These are phyloP conservation scores for Acer saccharum DNA, from an alignment of 345 rosid genomes.

Conservation along the genomic window DNA sequence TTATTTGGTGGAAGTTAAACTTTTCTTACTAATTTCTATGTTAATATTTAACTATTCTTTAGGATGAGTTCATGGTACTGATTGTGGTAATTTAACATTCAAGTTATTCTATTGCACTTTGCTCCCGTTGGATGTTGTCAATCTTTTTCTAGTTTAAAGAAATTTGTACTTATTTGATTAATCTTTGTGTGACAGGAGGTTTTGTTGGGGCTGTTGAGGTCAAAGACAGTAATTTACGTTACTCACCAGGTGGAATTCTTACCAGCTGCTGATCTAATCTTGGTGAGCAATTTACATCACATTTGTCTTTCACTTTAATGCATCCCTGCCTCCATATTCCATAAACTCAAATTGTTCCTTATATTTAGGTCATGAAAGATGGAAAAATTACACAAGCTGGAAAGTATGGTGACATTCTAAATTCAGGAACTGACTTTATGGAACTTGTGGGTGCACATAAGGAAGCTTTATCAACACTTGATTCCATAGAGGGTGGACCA, in stretches of 20 bases:
- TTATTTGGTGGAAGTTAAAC: background rate
- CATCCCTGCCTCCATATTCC: background rate
- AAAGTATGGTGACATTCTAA: constrained; percentile 62
- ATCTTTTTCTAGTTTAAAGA: background rate
- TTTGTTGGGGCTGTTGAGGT: constrained; percentile 47
- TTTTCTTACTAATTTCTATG: background rate
- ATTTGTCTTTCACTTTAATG: background rate
- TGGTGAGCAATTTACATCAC: constrained; percentile 46
- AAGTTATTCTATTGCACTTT: background rate
- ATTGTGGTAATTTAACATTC: background rate
- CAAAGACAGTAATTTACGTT: constrained; percentile 73
- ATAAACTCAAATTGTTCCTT: constrained; percentile 3
- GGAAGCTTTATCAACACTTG: constrained; percentile 59
- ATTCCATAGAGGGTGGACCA: constrained; percentile 40
- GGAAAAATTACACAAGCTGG: constrained; percentile 80
- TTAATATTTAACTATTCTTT: background rate
- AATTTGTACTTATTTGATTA: background rate
- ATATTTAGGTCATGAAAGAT: constrained; percentile 72
- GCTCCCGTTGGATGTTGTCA: background rate
- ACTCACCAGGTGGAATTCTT: constrained; percentile 90
- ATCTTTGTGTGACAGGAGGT: constrained; percentile 50
- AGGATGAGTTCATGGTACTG: background rate
- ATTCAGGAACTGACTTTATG: constrained; percentile 70
- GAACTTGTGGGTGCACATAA: constrained; percentile 78
- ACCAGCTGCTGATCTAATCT: constrained; percentile 71